Evolutionary conservation across 2,329 filamentous ascomycete species (phyloP), one percentile per base, ranked within the genome.

Genomic region (Talaromyces sp.): DNA sequence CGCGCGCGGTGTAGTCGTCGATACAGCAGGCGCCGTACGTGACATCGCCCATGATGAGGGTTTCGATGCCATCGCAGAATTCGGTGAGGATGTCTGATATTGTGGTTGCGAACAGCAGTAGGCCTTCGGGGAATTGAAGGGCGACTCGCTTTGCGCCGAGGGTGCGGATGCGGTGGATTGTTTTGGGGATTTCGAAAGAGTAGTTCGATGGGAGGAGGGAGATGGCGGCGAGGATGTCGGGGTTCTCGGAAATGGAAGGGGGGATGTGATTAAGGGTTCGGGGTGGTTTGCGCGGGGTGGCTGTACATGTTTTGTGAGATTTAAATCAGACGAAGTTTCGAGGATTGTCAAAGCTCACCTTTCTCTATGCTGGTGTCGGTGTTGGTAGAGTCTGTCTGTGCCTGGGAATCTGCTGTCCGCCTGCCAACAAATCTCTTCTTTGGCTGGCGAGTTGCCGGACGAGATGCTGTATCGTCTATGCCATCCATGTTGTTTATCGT

Each of bases 11-110:
- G 80, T 96, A 99, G 80, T 99, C 95, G 76, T 99, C 95, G 72
- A 99, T 97, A 75, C 95, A 99, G 82, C 95, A 99, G 25, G 95
- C 95, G 68, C 95, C 95, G 77, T 99, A 99, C 0, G 95, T 99
- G 50, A 99, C 95, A 76, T 99, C 95, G 67, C 95, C 95, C 95
- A 99, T 99, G 77, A 99, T 99, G 62, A 98, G 84, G 1, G 94
- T 98, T 76, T 96, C 92, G 47, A 90, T 90, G 1, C 91, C 93
- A 0, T 92, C 90, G 74, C 95, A 99, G 81, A 99, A 99, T 74
- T 93, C 90, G 0, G 91, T 92, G 57, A 99, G 83, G 72, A 99
- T 98, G 75, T 99, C 95, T 3, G 95, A 97, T 70, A 99, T 94
- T 41, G 95, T 99, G 31, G 95, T 98, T 25, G 95, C 95, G 76